Evolutionary conservation across 352 stramenopile genomes (phyloP).

Genomic region (Phytophthora uliginosa): DNA sequence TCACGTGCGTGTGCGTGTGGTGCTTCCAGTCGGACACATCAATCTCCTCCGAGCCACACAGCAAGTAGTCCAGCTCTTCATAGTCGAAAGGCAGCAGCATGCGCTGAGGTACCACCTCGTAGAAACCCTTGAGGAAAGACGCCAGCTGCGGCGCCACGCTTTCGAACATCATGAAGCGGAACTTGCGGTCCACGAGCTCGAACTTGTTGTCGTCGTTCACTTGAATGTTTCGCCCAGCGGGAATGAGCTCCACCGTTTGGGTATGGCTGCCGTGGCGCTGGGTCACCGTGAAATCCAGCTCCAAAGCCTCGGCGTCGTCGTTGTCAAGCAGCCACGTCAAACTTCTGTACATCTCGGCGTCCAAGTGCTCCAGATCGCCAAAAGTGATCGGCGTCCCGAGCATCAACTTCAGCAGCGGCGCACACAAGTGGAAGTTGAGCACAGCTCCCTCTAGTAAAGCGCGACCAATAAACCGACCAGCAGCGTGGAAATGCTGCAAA

Average conservation of each 20-base stretch:
- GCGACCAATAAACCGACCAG: slow-evolving; percentile 66
- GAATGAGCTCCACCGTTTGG: slow-evolving; percentile 64
- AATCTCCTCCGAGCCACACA: slow-evolving; percentile 95
- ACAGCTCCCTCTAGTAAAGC: slow-evolving; percentile 92
- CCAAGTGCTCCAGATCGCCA: slow-evolving; percentile 92
- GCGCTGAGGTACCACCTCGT: slow-evolving; percentile 95
- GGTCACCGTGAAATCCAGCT: slow-evolving; percentile 72
- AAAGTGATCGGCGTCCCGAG: slow-evolving; percentile 95
- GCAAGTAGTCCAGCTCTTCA: slow-evolving; percentile 96
- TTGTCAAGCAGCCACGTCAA: slow-evolving; percentile 75
- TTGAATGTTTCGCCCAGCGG: slow-evolving; percentile 68
- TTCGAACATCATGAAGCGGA: slow-evolving; percentile 96
- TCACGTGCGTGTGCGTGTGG: slow-evolving; percentile 58
- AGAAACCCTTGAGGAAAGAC: slow-evolving; percentile 96
- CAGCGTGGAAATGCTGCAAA: slow-evolving; percentile 62
- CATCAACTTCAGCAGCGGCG: slow-evolving; percentile 98
- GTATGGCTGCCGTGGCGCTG: slow-evolving; percentile 29
- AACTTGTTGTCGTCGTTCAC: slow-evolving; percentile 97
- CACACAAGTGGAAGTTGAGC: slow-evolving; percentile 94
- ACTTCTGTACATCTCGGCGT: slow-evolving; percentile 66
- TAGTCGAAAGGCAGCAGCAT: slow-evolving; percentile 97
- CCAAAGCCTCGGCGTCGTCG: slow-evolving; percentile 54
- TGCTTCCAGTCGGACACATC: slow-evolving; percentile 95
- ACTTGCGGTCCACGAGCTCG: slow-evolving; percentile 94
- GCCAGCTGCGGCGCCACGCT: slow-evolving; percentile 91